Evolutionary conservation across 306 rosid genomes (phyloP), one percentile per base, ranked within the genome.

Genomic region (Glycine latifolia): DNA sequence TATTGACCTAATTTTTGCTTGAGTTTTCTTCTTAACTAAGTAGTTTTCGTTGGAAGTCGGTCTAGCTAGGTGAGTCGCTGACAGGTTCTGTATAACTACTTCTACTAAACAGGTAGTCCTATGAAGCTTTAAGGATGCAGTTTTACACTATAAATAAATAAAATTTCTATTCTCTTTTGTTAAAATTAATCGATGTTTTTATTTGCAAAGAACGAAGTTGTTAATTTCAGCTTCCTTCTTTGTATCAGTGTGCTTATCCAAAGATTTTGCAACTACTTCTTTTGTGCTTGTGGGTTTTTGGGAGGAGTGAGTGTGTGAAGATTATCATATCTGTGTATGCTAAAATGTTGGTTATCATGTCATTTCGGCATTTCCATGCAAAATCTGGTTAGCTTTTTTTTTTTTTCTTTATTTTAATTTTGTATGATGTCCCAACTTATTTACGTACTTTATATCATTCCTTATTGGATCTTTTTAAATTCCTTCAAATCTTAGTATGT

Each of bases 81-180:
- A 47, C 31, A 53, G 63, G 44, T 80, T 58, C 56, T 67, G 79
- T 52, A 55, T 49, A 77, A 41, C 55, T 46, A 55, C 58, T 66
- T 35, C 47, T 12, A 39, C 52, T 58, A 17, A 73, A 67, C 85
- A 47, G 77, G 52, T 48, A 11, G 79, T 71, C 78, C 83, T 41
- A 48, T 65, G 82, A 78, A 84, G 41, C 31, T 26, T 26, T 26
- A 26, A 0, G 31, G 31, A 26, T 26, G 31, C 50, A 31, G 58
- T 12, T 62, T 70, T 62, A n/a, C 52, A 70, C 33, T 20, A 47
- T 16, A 86, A 78, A 52, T 73, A 3, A 73, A 43, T 10, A 20
- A 58, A 46, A n/a, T 39, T 37, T 82, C 2, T 15, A 37, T 13
- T 35, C 14, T 72, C 9, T 46, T 26, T 26, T 26, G 31, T 2